Base-by-base conservation (phyloP, 208 protist species). In the Vickermania spadyakhi region DNA sequence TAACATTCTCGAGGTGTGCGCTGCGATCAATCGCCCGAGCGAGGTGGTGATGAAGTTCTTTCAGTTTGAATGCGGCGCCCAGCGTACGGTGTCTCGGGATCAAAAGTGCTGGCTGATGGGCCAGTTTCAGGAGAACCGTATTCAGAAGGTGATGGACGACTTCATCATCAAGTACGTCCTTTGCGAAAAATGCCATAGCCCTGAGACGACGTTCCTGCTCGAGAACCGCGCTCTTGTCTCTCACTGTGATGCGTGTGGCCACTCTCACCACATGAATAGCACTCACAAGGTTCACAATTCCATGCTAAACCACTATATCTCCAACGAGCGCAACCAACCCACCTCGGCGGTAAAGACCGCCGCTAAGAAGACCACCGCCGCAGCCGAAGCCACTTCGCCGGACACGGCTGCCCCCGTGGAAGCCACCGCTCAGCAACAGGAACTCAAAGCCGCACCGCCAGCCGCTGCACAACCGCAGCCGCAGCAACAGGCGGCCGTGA, bases 1-100 rank as follows among this genome's bases (percentile, higher is more conserved):
- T 27, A 97, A 97, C 66, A 96, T 97, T 60, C 87, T 93, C 65
- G 90, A 94, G 25, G 84, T 97, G 23, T 93, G 84, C 62, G 61
- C 79, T 22, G 74, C 79, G 22, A 86, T 97, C 57, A 89, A 96
- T 67, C 77, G 91, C 45, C 88, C 90, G 0, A 86, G 93, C 70
- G 80, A 87, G 61, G 69, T 92, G 22, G 74, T 94, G 13, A 93
- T 95, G 81, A 92, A 91, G 64, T 96, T 83, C 72, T 89, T 95
- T 53, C 79, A 92, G 74, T 87, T 69, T 64, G 77, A 91, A 62
- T 72, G 93, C 62, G 91, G 91, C 58, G 86, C 84, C 22, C 84
- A 91, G 73, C 68, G 76, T 22, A 92, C 82, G 22, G 77, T 91
- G 56, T 70, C 65, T 31, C 89, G 93, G 70, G 84, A 94, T 62